A percentile compares a stretch with the other conserved stretches of the same genome.
These are phyloP conservation scores for Moricandia arvensis DNA, from an alignment of 345 rosid genomes.

Conservation along the genomic window DNA sequence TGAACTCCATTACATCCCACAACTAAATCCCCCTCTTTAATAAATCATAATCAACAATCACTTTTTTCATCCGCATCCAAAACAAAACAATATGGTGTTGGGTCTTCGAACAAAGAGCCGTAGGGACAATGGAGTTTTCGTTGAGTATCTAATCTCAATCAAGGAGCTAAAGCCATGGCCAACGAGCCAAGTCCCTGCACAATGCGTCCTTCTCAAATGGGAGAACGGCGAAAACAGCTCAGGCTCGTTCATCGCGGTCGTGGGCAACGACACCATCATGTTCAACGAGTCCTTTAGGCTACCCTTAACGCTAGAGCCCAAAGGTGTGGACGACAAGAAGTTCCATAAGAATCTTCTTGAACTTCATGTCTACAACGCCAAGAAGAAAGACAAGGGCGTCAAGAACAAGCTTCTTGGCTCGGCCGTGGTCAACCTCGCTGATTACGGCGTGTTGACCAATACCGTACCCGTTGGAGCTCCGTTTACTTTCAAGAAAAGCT, in stretches of 20 bases:
- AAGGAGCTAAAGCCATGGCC: conserved; percentile 88
- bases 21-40: neutral
- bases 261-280: conserved; percentile 62
- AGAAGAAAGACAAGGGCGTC: conserved; percentile 53
- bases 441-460: conserved; percentile 60
- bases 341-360: conserved; percentile 75
- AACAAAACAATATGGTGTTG: conserved; percentile 27
- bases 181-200: conserved; percentile 47
- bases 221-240: conserved; percentile 60
- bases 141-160: conserved; percentile 35
- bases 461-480: conserved; percentile 46
- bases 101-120: conserved; percentile 39
- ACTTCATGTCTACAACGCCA: conserved; percentile 63
- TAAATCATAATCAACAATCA: conserved; percentile 10
- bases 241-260: conserved; percentile 56
- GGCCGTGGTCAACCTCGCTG: conserved; percentile 74
- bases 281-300: conserved; percentile 65
- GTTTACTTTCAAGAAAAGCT: conserved; percentile 61
- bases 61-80: neutral
- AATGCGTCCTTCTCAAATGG: conserved; percentile 77
- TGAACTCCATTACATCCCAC: conserved; percentile 38
- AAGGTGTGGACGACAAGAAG: conserved; percentile 48
- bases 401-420: conserved; percentile 83
- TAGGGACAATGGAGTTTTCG: conserved; percentile 35
- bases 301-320: conserved; percentile 46